Base-by-base conservation (phyloP, 345 rosid genomes). In the Corchorus olitorius region DNA sequence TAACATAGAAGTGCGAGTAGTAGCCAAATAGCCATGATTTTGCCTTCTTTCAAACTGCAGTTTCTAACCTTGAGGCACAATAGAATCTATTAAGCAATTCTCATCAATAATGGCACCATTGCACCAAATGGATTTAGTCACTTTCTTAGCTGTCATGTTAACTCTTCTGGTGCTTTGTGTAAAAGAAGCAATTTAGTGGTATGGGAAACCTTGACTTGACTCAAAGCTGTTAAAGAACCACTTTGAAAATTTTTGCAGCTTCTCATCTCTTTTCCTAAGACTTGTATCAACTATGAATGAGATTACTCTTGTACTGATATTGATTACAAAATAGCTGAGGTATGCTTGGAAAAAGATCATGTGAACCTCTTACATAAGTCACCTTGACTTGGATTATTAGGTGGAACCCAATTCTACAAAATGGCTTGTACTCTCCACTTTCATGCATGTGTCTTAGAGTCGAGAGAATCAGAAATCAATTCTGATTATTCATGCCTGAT, bases 41-140 rank as follows among this genome's bases (percentile, higher is more conserved):
- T 69, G 20, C 59, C 43, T 69, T 27, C 43, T 49, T 65, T 16
- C 27, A 69, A 69, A 52, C 59, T 69, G 43, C 37, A 69, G 43
- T 69, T 69, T 69, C 73, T 69, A 33, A 15, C 15, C 22, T 69
- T 33, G 43, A 16, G 71, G n/a, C 19, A 6, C 22, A 61, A 33
- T 20, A 67, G 39, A 67, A 43, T 66, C 8, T 27, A 16, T 45
- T 45, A 46, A 48, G 72, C 35, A 22, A 49, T 66, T 67, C 34
- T 66, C n/a, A 22, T 66, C 37, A 45, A 66, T 12, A 45, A 45
- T 46, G 34, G 37, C 70, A 65, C 50, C 52, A 45, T 46, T 17
- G 37, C 70, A 65, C 50, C 52, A 65, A 41, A n/a, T 65, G 27
- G 52, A 49, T 49, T 19, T 9, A n/a, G 50, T 67, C 22, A 67